Evolutionary conservation across 805 yeast species (phyloP).

Genomic region (Candida boleticola): DNA sequence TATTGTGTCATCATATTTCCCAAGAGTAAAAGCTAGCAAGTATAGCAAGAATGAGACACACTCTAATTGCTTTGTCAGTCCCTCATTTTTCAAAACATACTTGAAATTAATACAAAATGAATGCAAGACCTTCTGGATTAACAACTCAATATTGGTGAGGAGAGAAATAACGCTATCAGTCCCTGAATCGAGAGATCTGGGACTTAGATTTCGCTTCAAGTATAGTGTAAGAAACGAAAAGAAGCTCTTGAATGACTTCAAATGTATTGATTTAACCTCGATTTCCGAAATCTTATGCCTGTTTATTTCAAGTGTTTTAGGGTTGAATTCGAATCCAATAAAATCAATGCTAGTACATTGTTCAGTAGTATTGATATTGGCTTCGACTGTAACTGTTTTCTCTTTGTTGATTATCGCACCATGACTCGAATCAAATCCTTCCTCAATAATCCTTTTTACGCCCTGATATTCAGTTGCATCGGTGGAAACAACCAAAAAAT

Average conservation of each 20-base stretch:
- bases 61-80: not conserved
- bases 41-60: not conserved
- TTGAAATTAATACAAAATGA: slow-evolving; percentile 8
- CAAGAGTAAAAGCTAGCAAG: not conserved
- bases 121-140: slow-evolving; percentile 10
- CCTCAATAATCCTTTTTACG: slow-evolving; percentile 17
- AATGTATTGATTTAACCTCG: slow-evolving; percentile 6
- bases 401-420: slow-evolving; percentile 36
- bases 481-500: slow-evolving; percentile 69
- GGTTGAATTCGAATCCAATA: slow-evolving; percentile 29
- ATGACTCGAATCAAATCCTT: slow-evolving; percentile 19
- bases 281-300: slow-evolving; percentile 3
- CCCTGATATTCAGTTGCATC: slow-evolving; percentile 19
- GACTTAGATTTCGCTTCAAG: slow-evolving; percentile 18
- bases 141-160: slow-evolving; percentile 11
- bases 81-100: slow-evolving; percentile 6
- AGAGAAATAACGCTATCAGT: slow-evolving; percentile 11
- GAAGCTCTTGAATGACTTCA: slow-evolving; percentile 17
- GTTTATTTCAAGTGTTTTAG: slow-evolving; percentile 12
- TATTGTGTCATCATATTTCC: not conserved
- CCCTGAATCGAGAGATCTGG: slow-evolving; percentile 16
- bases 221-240: slow-evolving; percentile 22
- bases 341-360: slow-evolving; percentile 11
- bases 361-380: not conserved
- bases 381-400: slow-evolving; percentile 18